Evolutionary conservation across 805 yeast species (phyloP).

Genomic region (Candida caryicola): DNA sequence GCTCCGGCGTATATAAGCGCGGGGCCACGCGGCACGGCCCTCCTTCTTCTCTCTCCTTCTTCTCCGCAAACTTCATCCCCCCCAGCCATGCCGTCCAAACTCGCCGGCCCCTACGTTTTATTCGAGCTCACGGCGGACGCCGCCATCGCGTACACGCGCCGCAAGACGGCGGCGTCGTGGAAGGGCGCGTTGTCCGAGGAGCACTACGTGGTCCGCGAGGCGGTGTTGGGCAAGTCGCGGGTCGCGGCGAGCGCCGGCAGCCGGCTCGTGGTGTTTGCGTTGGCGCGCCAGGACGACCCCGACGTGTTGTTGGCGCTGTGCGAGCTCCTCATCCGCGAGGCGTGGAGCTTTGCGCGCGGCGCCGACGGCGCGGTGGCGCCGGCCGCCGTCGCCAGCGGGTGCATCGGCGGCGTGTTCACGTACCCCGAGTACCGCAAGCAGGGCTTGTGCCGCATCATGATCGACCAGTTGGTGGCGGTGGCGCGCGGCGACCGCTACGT

Average conservation of each 20-base stretch:
- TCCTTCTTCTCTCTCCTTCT: too few species aligned
- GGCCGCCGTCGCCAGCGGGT: constrained; percentile 26
- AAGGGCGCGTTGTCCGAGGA: constrained; percentile 29
- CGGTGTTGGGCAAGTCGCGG: constrained; percentile 23
- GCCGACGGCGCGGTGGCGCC: constrained; percentile 14
- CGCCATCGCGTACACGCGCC: constrained; percentile 30
- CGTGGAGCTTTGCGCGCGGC: constrained; percentile 24
- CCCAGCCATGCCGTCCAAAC: neutral
- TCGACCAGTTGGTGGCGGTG: constrained; percentile 31
- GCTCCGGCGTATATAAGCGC: too few species aligned
- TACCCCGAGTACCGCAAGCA: constrained; percentile 34
- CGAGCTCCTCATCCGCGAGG: constrained; percentile 32
- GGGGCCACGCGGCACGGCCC: too few species aligned
- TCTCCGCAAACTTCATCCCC: neutral
- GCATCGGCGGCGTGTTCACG: constrained; percentile 43
- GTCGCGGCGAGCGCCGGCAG: constrained; percentile 17
- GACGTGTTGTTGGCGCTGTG: constrained; percentile 28
- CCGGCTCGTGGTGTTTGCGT: constrained; percentile 23
- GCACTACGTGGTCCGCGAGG: constrained; percentile 36
- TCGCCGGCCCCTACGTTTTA: constrained; percentile 12
- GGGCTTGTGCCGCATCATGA: constrained; percentile 40
- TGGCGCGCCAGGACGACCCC: constrained; percentile 15
- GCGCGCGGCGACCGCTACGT: constrained; percentile 18
- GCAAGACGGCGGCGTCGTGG: constrained; percentile 36
- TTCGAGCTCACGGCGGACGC: constrained; percentile 20